These are phyloP conservation scores for Pichia sp. DNA, from an alignment of 1,139 yeast species.

Conservation along the genomic window DNA sequence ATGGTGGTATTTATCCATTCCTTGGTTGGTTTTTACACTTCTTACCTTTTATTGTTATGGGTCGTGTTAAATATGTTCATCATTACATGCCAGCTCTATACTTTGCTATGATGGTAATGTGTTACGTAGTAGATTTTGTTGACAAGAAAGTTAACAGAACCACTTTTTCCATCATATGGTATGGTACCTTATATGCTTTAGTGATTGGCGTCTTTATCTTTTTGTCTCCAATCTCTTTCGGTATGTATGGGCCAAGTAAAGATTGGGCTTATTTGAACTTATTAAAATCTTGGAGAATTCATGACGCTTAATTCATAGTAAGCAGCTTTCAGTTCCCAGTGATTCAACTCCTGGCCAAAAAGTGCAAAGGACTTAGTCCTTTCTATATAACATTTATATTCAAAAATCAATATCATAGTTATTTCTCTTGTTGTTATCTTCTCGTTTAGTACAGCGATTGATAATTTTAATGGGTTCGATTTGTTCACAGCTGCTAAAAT, in stretches of 20 bases:
- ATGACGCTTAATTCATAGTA: conserved; percentile 9
- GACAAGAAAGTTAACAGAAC: conserved; percentile 37
- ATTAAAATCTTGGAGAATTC: conserved; percentile 67
- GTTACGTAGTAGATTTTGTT: conserved; percentile 64
- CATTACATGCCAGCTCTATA: conserved; percentile 95
- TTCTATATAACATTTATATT: too few relatives aligned
- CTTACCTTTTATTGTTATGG: conserved; percentile 87
- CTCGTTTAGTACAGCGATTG: too few relatives aligned
- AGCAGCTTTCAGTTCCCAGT: too few relatives aligned
- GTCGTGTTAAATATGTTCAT: conserved; percentile 95
- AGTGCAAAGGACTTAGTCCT: too few relatives aligned
- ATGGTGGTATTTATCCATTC: conserved; percentile 88
- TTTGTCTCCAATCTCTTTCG: conserved; percentile 76
- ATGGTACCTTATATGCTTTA: conserved; percentile 41
- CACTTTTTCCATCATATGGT: conserved; percentile 32
- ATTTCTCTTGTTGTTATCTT: too few relatives aligned
- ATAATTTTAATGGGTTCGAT: too few relatives aligned
- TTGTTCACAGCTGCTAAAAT: too few relatives aligned
- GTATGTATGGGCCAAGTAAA: conserved; percentile 76
- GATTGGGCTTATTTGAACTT: conserved; percentile 68
- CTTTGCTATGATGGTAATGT: conserved; percentile 81
- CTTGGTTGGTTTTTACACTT: conserved; percentile 94
- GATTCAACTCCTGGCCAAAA: too few relatives aligned
- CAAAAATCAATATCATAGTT: too few relatives aligned
- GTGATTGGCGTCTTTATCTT: conserved; percentile 64